These are phyloP conservation scores for Cenchrus fungigraminus DNA, from an alignment of 176 grass and related monocot species.

Conservation along the genomic window DNA sequence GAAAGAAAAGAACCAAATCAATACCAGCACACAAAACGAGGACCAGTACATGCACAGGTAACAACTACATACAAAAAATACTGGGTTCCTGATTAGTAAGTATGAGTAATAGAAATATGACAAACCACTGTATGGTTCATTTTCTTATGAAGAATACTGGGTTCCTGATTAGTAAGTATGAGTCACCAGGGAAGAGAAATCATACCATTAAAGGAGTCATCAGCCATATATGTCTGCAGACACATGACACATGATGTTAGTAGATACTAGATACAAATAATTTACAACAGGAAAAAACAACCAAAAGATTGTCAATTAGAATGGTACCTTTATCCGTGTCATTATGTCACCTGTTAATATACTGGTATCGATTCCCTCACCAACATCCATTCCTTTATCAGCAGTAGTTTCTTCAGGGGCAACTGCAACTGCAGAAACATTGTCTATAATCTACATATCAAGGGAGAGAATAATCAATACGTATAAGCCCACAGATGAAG, in stretches of 20 bases:
- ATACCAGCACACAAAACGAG: background rate
- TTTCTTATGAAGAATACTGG: background rate
- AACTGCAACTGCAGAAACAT: constrained; percentile 45
- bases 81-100: background rate
- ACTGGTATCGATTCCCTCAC: constrained; percentile 36
- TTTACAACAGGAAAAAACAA: background rate
- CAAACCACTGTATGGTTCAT: background rate
- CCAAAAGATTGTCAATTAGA: constrained; percentile 8
- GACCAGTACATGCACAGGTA: background rate
- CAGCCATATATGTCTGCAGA: constrained; percentile 59
- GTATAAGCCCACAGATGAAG: constrained; percentile 8
- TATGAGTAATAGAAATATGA: constrained; percentile 9
- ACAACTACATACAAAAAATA: background rate
- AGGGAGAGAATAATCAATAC: constrained; percentile 5
- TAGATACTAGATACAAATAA: background rate
- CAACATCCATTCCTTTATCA: constrained; percentile 19
- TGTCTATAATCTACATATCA: constrained; percentile 15
- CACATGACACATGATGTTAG: constrained; percentile 17
- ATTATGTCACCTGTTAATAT: constrained; percentile 50
- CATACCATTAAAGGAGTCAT: constrained; percentile 71
- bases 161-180: background rate
- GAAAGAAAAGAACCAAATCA: constrained; percentile 28
- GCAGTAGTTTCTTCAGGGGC: constrained; percentile 15
- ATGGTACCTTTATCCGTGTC: constrained; percentile 58
- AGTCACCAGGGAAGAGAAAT: background rate